Percentiles rank a stretch among this genome's conserved stretches.
phyloP scores from a whole-genome alignment of 495 filamentous ascomycete genomes.

The Penicillium samsonianum region DNA sequence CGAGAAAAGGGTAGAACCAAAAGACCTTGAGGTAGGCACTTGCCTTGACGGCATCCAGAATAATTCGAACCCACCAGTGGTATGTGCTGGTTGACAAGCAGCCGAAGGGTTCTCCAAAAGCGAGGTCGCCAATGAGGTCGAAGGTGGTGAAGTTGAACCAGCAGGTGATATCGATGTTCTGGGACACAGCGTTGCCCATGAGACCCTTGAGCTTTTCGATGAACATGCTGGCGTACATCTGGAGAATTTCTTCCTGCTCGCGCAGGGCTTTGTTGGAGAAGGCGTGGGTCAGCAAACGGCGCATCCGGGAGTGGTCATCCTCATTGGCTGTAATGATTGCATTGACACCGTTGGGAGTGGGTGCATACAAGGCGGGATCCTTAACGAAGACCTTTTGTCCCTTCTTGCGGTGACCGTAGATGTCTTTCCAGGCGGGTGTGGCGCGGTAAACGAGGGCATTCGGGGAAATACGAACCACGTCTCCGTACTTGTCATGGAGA shows the following conservation, averaged over 20 bases:
- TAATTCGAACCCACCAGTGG: slow-evolving; percentile 49
- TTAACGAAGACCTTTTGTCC: slow-evolving; percentile 34
- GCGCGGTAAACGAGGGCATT: slow-evolving; percentile 53
- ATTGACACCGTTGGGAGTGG: slow-evolving; percentile 28
- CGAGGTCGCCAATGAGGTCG: slow-evolving; percentile 51
- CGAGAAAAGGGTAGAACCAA: slow-evolving; percentile 35
- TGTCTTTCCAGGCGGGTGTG: slow-evolving; percentile 58
- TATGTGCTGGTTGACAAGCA: slow-evolving; percentile 48
- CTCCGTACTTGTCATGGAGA: slow-evolving; percentile 55
- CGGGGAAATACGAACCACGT: slow-evolving; percentile 55
- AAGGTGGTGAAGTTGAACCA: slow-evolving; percentile 49
- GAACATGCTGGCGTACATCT: slow-evolving; percentile 43
- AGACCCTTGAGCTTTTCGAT: slow-evolving; percentile 20
- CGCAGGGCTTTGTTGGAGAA: slow-evolving; percentile 51
- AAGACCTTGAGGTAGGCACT: slow-evolving; percentile 37
- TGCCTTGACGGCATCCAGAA: slow-evolving; percentile 30
- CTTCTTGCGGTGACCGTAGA: slow-evolving; percentile 52
- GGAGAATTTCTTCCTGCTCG: slow-evolving; percentile 51
- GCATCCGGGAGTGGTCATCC: slow-evolving; percentile 45
- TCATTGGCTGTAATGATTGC: slow-evolving; percentile 42
- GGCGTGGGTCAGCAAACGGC: slow-evolving; percentile 49
- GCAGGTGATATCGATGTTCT: slow-evolving; percentile 33
- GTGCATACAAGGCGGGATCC: slow-evolving; percentile 36
- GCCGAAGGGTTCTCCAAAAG: slow-evolving; percentile 48
- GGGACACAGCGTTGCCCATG: slow-evolving; percentile 29